Evolutionary conservation across 345 rosid genomes (phyloP), one percentile per base, ranked within the genome.

Genomic region (Cardamine resedifolia): DNA sequence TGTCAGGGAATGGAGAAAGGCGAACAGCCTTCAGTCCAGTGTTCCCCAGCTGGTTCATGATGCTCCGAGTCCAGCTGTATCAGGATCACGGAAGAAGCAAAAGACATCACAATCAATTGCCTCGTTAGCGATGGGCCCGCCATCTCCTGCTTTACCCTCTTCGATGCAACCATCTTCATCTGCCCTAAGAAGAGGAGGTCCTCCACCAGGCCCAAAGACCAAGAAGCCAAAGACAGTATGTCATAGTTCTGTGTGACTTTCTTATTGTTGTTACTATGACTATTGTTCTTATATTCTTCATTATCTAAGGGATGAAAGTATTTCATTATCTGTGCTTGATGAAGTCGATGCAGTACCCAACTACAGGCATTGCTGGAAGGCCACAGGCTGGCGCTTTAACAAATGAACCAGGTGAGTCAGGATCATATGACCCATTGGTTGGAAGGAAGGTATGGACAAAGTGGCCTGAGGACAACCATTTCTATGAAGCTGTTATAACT

Each of bases 401-500:
- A 15, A 89, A 86, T 77, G 92, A 81, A 76, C 81, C 91, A 72
- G 88, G 90, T 66, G 88, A 83, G 64, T 78, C 89, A 24, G 80
- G 87, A 68, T 76, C 85, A 31, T 84, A 68, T 74, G 90, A 91
- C 78, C 86, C 87, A 21, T 82, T 91, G 66, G 73, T 95, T 66
- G 96, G 96, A 70, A 86, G 77, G 82, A 89, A 89, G 86, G 96
- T 94, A 39, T 91, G 97, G 98, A 94, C 95, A 48, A 86, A 91
- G 75, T 94, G 98, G 98, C 98, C 98, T 39, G 96, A 84, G 50
- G 98, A 93, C 77, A 88, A 91, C 75, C 80, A 84, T 77, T 93
- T 86, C 76, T 93, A 93, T 70, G 90, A 93, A 80, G 98, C 98
- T 81, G 82, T 87, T 71, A 89, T 93, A 66, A 85, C 90, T 70